Evolutionary conservation across 306 rosid genomes (phyloP).

Genomic region (Trifolium repens): DNA sequence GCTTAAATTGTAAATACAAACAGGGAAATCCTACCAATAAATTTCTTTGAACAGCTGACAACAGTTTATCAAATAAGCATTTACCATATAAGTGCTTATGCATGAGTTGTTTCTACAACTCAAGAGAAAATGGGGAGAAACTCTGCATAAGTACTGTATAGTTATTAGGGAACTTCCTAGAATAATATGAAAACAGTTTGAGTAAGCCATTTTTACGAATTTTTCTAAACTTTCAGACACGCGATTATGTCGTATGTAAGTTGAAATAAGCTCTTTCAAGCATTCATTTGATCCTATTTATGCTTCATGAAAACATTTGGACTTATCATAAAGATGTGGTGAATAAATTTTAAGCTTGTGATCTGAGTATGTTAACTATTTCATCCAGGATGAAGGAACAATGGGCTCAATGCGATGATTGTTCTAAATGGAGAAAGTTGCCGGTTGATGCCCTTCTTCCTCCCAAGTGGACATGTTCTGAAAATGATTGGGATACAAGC

Average conservation of each 20-base stretch:
- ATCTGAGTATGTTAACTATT: slow-evolving; percentile 41
- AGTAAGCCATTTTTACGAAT: background rate
- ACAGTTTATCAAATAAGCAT: slow-evolving; percentile 2
- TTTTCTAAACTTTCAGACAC: background rate
- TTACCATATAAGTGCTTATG: background rate
- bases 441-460: slow-evolving; percentile 90
- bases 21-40: background rate
- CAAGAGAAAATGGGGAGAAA: no score
- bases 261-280: background rate
- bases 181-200: background rate
- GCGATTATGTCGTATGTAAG: background rate
- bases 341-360: slow-evolving; percentile 31
- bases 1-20: background rate
- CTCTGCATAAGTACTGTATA: no score
- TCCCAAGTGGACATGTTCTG: slow-evolving; percentile 89
- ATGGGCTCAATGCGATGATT: slow-evolving; percentile 95
- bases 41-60: slow-evolving; percentile 25
- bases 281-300: slow-evolving; percentile 8
- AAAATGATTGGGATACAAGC: slow-evolving; percentile 84
- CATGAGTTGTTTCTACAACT: no score
- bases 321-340: slow-evolving; percentile 3
- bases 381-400: slow-evolving; percentile 77
- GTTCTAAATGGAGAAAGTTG: slow-evolving; percentile 93
- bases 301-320: slow-evolving; percentile 11
- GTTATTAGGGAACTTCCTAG: background rate